phyloP scores from a whole-genome alignment of 208 protist genomes.

The Leishmania turanica region DNA sequence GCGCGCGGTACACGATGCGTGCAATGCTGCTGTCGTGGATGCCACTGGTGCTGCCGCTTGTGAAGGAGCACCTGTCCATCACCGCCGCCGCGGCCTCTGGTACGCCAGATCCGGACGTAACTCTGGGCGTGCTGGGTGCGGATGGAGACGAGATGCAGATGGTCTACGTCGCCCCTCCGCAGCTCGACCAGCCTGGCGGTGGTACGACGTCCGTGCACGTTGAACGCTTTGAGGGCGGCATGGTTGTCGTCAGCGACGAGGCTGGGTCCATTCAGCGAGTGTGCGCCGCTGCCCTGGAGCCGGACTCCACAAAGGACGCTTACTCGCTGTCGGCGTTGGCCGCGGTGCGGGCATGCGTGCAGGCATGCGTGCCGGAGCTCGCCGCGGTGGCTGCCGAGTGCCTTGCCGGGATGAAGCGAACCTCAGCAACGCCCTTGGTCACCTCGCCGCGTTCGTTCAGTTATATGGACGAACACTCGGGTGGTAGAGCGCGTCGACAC shows the following conservation, averaged over 20 bases:
- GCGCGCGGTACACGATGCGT: slow-evolving; percentile 70
- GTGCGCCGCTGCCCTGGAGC: slow-evolving; percentile 55
- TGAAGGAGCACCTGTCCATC: slow-evolving; percentile 30
- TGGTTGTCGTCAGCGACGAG: slow-evolving; percentile 52
- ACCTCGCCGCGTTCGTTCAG: neutral
- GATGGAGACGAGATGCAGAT: slow-evolving; percentile 78
- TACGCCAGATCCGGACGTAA: slow-evolving; percentile 17
- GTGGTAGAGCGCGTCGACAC: neutral
- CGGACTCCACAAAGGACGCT: slow-evolving; percentile 39
- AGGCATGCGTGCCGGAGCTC: slow-evolving; percentile 32
- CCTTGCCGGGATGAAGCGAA: slow-evolving; percentile 9
- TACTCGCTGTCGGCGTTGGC: slow-evolving; percentile 24
- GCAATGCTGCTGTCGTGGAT: slow-evolving; percentile 67
- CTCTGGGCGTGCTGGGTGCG: slow-evolving; percentile 67
- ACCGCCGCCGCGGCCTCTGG: neutral
- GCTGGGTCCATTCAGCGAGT: slow-evolving; percentile 42
- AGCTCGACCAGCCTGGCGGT: slow-evolving; percentile 26
- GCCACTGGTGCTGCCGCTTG: slow-evolving; percentile 38
- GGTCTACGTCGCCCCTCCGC: slow-evolving; percentile 56
- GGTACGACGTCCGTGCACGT: slow-evolving; percentile 45
- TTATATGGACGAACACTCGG: neutral
- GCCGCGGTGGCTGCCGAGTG: slow-evolving; percentile 20
- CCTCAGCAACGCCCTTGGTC: neutral
- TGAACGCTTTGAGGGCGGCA: slow-evolving; percentile 48
- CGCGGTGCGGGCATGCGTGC: slow-evolving; percentile 20